phyloP scores from a whole-genome alignment of 2,329 filamentous ascomycete species.

The Metarhizium robertsii region DNA sequence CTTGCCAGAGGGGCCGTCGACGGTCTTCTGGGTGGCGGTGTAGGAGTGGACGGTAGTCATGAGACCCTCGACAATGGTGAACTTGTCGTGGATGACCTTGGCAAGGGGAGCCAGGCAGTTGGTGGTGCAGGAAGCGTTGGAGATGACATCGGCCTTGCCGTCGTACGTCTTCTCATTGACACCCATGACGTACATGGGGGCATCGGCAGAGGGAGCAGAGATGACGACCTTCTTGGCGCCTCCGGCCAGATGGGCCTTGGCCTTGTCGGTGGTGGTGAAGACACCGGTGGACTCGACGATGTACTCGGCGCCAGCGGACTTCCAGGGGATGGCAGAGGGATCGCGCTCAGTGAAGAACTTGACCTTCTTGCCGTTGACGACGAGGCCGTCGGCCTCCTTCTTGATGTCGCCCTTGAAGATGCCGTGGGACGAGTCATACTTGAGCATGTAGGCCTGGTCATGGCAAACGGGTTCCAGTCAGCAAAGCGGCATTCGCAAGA shows the following conservation, averaged over 20 bases:
- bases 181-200: slow-evolving; percentile 99
- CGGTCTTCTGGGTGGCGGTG: slow-evolving; percentile 99
- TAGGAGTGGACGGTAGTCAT: slow-evolving; percentile 99
- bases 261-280: slow-evolving; percentile 98
- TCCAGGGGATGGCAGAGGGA: slow-evolving; percentile 85
- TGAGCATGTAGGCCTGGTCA: slow-evolving; percentile 94
- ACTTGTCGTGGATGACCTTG: slow-evolving; percentile 99
- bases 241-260: slow-evolving; percentile 84
- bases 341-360: slow-evolving; percentile 92
- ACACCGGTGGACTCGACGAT: slow-evolving; percentile 97
- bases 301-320: slow-evolving; percentile 79
- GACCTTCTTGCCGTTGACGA: slow-evolving; percentile 90
- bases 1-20: slow-evolving; percentile 95
- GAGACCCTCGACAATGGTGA: slow-evolving; percentile 92
- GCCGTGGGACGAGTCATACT: slow-evolving; percentile 97
- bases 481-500: not conserved
- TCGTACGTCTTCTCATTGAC: slow-evolving; percentile 96
- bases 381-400: slow-evolving; percentile 60
- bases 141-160: slow-evolving; percentile 84
- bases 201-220: slow-evolving; percentile 86
- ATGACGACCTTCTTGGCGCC: slow-evolving; percentile 98
- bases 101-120: slow-evolving; percentile 99
- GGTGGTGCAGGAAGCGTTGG: slow-evolving; percentile 99
- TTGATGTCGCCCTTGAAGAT: slow-evolving; percentile 87
- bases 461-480: not conserved